phyloP scores from a whole-genome alignment of 2,329 filamentous ascomycete species.

The Talaromyces funiculosus region DNA sequence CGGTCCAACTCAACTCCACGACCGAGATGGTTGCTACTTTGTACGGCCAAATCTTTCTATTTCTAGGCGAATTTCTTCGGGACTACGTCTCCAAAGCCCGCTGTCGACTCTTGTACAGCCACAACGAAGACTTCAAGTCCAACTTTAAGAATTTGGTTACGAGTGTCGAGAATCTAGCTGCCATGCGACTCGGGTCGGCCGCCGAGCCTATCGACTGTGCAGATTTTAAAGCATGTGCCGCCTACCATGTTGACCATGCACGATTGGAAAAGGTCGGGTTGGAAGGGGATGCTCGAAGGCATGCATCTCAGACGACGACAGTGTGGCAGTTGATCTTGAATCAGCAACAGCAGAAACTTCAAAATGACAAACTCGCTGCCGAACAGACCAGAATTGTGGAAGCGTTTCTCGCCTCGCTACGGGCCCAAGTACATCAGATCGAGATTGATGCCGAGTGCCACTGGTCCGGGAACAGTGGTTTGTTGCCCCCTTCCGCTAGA shows the following conservation, averaged over 20 bases:
- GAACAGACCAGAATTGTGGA: conserved; percentile 24
- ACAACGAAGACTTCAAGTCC: conserved; percentile 30
- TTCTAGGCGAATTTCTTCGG: conserved; percentile 34
- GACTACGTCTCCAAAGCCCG: conserved; percentile 32
- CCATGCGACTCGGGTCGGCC: conserved; percentile 15
- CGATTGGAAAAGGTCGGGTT: conserved; percentile 19
- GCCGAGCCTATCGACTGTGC: conserved; percentile 9
- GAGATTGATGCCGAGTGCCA: background rate
- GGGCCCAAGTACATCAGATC: conserved; percentile 18
- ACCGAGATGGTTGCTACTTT: conserved; percentile 21
- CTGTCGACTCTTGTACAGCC: conserved; percentile 31
- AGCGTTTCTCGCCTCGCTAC: conserved; percentile 23
- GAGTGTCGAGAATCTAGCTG: conserved; percentile 23
- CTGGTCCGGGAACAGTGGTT: conserved; percentile 1
- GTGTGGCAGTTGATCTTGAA: conserved; percentile 35
- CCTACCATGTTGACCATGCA: conserved; percentile 11
- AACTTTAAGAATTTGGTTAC: conserved; percentile 30
- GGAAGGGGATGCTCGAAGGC: conserved; percentile 26
- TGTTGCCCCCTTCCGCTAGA: background rate
- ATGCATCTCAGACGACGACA: conserved; percentile 31
- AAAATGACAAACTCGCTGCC: conserved; percentile 23
- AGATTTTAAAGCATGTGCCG: conserved; percentile 14
- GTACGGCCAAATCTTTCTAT: conserved; percentile 33
- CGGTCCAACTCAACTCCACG: conserved; percentile 10
- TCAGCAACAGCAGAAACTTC: conserved; percentile 29